phyloP scores from a whole-genome alignment of 768 basidiomycete species.

The Auricularia heimuer region DNA sequence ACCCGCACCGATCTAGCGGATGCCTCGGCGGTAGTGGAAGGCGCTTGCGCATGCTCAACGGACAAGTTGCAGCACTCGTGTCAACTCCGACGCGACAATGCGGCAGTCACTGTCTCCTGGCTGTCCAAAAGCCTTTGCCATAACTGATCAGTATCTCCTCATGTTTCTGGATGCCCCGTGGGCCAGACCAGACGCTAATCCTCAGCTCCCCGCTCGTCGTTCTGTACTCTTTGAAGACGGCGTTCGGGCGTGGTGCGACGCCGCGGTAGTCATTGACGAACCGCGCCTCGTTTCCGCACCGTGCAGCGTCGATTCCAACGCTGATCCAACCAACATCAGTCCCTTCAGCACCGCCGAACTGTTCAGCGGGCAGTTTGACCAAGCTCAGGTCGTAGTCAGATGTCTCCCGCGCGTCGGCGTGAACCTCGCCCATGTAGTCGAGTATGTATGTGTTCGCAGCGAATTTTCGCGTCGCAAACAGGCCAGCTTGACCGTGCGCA shows the following conservation, averaged over 20 bases:
- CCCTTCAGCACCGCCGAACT: background rate
- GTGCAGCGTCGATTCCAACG: conserved; percentile 66
- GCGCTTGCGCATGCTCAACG: no score
- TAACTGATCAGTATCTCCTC: conserved; percentile 84
- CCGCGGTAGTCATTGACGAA: conserved; percentile 91
- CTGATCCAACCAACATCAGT: conserved; percentile 34
- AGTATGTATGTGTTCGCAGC: conserved; percentile 55
- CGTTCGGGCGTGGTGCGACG: conserved; percentile 58
- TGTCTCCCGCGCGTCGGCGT: conserved; percentile 58
- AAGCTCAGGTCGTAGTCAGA: conserved; percentile 89
- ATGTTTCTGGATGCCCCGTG: conserved; percentile 56
- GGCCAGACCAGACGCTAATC: conserved; percentile 68
- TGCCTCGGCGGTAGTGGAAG: background rate
- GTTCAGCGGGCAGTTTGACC: conserved; percentile 33
- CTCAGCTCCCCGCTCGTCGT: conserved; percentile 48
- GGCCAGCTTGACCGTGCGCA: conserved; percentile 64
- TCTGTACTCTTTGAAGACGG: conserved; percentile 51
- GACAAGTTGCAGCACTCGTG: background rate
- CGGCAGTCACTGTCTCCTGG: conserved; percentile 21
- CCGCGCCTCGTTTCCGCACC: conserved; percentile 75
- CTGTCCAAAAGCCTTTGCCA: conserved; percentile 77
- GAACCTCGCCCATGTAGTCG: conserved; percentile 78
- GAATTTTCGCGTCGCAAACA: conserved; percentile 72
- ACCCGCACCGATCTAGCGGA: background rate
- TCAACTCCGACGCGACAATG: background rate